Evolutionary conservation across 768 basidiomycete species (phyloP).

Genomic region (Podaxis rugospora): DNA sequence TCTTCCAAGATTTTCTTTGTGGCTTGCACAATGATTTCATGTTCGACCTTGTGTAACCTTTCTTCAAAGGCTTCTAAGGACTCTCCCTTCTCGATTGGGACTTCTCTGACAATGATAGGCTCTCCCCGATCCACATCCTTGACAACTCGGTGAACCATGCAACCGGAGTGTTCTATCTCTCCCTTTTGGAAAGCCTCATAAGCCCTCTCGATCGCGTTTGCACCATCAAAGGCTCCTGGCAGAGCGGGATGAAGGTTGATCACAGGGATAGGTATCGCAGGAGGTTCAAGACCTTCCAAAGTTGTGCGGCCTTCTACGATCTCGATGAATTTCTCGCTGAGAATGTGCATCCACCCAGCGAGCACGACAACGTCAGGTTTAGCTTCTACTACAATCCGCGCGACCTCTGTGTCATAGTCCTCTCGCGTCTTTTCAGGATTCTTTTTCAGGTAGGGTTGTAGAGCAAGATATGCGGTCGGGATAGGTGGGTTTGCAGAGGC

Average conservation of each 20-base stretch:
- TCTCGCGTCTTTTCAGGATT: slow-evolving; percentile 68
- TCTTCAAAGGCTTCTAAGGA: slow-evolving; percentile 66
- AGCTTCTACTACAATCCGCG: slow-evolving; percentile 54
- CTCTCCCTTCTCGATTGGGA: slow-evolving; percentile 72
- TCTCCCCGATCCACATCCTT: slow-evolving; percentile 91
- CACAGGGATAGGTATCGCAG: slow-evolving; percentile 54
- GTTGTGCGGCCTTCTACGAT: slow-evolving; percentile 43
- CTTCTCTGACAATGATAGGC: slow-evolving; percentile 76
- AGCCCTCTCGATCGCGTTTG: slow-evolving; percentile 86
- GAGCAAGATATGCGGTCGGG: slow-evolving; percentile 74
- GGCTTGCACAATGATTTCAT: slow-evolving; percentile 87
- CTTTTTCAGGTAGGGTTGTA: slow-evolving; percentile 78
- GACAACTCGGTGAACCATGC: slow-evolving; percentile 93
- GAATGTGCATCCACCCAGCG: slow-evolving; percentile 99
- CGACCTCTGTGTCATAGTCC: slow-evolving; percentile 85
- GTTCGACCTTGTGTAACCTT: slow-evolving; percentile 80
- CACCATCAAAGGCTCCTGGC: slow-evolving; percentile 94
- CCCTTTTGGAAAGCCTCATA: slow-evolving; percentile 85
- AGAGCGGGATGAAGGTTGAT: slow-evolving; percentile 97
- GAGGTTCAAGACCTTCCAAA: slow-evolving; percentile 30
- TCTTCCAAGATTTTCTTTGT: slow-evolving; percentile 66
- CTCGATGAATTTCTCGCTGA: slow-evolving; percentile 77
- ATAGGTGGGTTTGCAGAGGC: slow-evolving; percentile 67
- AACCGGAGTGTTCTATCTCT: slow-evolving; percentile 73
- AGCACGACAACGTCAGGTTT: slow-evolving; percentile 85